These are phyloP conservation scores for Neurospora terricola DNA, from an alignment of 495 filamentous ascomycete species.

Conservation along the genomic window DNA sequence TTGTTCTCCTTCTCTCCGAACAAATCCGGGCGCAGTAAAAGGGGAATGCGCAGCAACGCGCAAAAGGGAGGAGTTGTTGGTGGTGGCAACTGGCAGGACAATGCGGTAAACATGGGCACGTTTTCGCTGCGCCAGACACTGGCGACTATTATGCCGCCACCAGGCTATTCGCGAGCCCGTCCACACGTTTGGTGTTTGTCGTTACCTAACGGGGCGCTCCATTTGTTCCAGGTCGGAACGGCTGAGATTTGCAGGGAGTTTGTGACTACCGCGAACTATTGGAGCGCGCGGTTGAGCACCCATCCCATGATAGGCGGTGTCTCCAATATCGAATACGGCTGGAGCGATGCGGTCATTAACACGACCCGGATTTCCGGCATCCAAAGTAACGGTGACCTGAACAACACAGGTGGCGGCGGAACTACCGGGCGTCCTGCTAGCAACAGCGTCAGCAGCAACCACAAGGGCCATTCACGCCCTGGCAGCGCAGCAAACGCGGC, in stretches of 20 bases:
- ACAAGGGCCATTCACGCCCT: constrained; percentile 28
- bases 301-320: constrained; percentile 85
- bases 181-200: constrained; percentile 95
- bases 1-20: constrained; percentile 82
- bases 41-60: constrained; percentile 33
- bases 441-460: constrained; percentile 11
- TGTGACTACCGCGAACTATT: constrained; percentile 92
- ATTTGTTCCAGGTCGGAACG: constrained; percentile 95
- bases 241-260: constrained; percentile 92
- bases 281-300: constrained; percentile 88
- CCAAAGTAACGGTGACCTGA: constrained; percentile 19
- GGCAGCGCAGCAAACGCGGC: constrained; percentile 28
- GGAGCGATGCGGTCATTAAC: constrained; percentile 85
- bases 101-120: constrained; percentile 74
- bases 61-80: constrained; percentile 60
- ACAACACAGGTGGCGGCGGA: constrained; percentile 35
- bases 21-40: constrained; percentile 61
- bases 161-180: constrained; percentile 83
- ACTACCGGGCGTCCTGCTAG: constrained; percentile 13
- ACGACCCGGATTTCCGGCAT: constrained; percentile 28
- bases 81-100: constrained; percentile 95
- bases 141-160: constrained; percentile 77
- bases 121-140: constrained; percentile 90
- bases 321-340: constrained; percentile 96
- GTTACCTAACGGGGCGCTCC: constrained; percentile 84